Conservation (phyloP, 108 stramenopile genomes). For the Licmophora abbreviata region DNA sequence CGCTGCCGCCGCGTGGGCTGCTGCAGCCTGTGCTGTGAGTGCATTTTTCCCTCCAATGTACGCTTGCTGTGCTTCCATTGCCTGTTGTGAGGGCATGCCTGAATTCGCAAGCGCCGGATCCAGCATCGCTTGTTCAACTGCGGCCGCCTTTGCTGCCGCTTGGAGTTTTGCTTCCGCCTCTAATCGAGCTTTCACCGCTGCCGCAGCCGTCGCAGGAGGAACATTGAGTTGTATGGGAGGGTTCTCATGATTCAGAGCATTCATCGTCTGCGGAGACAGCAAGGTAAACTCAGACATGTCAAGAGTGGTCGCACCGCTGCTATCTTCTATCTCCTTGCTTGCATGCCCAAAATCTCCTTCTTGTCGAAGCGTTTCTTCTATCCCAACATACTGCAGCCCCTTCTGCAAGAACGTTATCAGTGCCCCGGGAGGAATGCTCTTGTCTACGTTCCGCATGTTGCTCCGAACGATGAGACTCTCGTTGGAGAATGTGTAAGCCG, state of each 20-base stretch:
- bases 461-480: conserved; percentile 84
- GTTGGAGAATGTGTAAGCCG: conserved; percentile 91
- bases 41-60: conserved; percentile 18
- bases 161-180: conserved; percentile 51
- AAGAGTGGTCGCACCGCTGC: conserved; percentile 7
- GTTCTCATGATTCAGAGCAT: conserved; percentile 55
- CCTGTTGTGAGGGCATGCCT: conserved; percentile 25
- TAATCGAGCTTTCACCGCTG: conserved; percentile 59
- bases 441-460: conserved; percentile 53
- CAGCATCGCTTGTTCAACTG: conserved; percentile 7
- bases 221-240: conserved; percentile 79
- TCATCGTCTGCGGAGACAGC: conserved; percentile 57
- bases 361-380: conserved; percentile 74
- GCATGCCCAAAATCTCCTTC: conserved; percentile 15
- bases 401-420: conserved; percentile 82
- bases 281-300: conserved; percentile 50
- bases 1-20: conserved; percentile 8
- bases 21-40: conserved; percentile 26
- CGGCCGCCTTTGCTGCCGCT: conserved; percentile 23
- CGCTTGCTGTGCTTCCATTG: conserved; percentile 30
- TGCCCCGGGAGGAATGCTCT: conserved; percentile 79
- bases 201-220: conserved; percentile 71
- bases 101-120: conserved; percentile 9
- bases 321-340: conserved; percentile 8
- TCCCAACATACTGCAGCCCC: conserved; percentile 84